Conservation (phyloP, 2,329 filamentous ascomycete species). For the Neofusicoccum parvum region DNA sequence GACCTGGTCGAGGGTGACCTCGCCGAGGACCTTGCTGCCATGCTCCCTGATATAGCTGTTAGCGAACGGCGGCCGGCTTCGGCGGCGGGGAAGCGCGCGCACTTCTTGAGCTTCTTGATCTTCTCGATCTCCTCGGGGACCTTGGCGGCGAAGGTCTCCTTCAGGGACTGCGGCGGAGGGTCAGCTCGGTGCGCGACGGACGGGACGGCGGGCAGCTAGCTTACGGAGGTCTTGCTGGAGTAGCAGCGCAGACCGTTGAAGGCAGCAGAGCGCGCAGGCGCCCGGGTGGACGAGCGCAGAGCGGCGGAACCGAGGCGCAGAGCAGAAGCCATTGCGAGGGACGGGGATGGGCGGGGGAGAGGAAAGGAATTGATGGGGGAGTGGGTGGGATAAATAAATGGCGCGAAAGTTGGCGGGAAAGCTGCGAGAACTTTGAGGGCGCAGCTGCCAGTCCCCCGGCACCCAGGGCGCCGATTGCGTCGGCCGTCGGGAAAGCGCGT, state of each 20-base stretch:
- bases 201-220: slow-evolving; percentile 36
- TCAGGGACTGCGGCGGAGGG: slow-evolving; percentile 70
- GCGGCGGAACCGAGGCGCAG: slow-evolving; percentile 79
- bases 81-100: slow-evolving; percentile 44
- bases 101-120: slow-evolving; percentile 98
- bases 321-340: slow-evolving; percentile 73
- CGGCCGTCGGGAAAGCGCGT: not conserved
- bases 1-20: slow-evolving; percentile 98
- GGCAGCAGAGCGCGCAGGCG: slow-evolving; percentile 67
- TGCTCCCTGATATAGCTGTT: slow-evolving; percentile 67
- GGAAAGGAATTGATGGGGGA: slow-evolving; percentile 39
- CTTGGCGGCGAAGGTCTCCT: slow-evolving; percentile 97
- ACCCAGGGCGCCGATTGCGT: not conserved
- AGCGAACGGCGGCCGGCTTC: slow-evolving; percentile 26
- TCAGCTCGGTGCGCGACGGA: slow-evolving; percentile 4
- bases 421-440: slow-evolving; percentile 21
- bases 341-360: slow-evolving; percentile 35
- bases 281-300: slow-evolving; percentile 74
- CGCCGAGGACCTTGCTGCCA: slow-evolving; percentile 91
- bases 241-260: slow-evolving; percentile 88
- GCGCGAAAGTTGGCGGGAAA: slow-evolving; percentile 24
- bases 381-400: slow-evolving; percentile 31
- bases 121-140: slow-evolving; percentile 97
- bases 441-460: not conserved
- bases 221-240: slow-evolving; percentile 88